A percentile compares a stretch with the other conserved stretches of the same genome.
These are phyloP conservation scores for Cyberlindnera saturnus DNA, from an alignment of 805 yeast genomes.

Conservation along the genomic window DNA sequence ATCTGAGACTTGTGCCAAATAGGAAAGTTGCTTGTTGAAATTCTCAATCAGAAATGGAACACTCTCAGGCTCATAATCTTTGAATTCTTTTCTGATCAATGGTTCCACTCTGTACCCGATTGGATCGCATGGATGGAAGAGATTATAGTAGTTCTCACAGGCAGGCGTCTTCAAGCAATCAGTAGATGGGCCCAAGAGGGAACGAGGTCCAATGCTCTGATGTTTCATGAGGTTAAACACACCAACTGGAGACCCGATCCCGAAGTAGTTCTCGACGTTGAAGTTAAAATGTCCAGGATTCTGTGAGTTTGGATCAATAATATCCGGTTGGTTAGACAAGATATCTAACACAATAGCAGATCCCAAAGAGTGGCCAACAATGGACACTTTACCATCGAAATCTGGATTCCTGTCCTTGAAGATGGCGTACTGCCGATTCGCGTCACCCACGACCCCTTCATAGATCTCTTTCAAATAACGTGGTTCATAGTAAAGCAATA, in stretches of 20 bases:
- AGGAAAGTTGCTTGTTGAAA: constrained; percentile 33
- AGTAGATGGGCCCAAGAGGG: constrained; percentile 6
- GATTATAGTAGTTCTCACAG: constrained; percentile 65
- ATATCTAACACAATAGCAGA: constrained; percentile 80
- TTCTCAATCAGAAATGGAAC: constrained; percentile 47
- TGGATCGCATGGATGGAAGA: constrained; percentile 90
- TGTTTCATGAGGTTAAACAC: constrained; percentile 72
- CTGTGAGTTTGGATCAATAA: constrained; percentile 17
- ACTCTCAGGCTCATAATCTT: constrained; percentile 45
- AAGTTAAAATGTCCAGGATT: constrained; percentile 49
- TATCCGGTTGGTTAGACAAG: constrained; percentile 38
- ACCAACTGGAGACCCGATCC: constrained; percentile 89
- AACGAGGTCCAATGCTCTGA: constrained; percentile 46
- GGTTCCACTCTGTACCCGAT: constrained; percentile 90
- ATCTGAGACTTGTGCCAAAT: constrained; percentile 30
- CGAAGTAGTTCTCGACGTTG: constrained; percentile 67
- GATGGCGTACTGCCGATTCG: constrained; percentile 54
- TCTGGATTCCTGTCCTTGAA: constrained; percentile 61
- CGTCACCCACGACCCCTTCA: constrained; percentile 51
- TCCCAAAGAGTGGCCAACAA: constrained; percentile 90
- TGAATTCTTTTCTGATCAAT: constrained; percentile 45
- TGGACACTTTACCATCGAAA: constrained; percentile 74
- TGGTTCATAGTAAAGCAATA: constrained; percentile 74
- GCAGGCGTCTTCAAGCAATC: constrained; percentile 35
- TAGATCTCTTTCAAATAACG: constrained; percentile 56